Evolutionary conservation across 208 protist genomes (phyloP).

Genomic region (Leishmania turanica): DNA sequence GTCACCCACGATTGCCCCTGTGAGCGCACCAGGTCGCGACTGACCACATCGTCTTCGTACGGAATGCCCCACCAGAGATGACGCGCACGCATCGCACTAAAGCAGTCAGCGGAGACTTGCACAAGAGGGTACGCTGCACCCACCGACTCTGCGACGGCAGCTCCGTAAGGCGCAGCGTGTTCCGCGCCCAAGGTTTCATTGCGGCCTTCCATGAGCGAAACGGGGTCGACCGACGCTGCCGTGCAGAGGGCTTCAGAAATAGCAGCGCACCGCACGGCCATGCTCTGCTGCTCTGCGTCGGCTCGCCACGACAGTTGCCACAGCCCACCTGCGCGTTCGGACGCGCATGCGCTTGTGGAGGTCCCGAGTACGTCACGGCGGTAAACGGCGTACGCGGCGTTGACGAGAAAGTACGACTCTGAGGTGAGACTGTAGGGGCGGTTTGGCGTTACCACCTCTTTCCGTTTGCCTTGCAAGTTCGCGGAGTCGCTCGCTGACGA

Average conservation of each 20-base stretch:
- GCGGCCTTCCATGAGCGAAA: background rate
- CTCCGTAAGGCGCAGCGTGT: background rate
- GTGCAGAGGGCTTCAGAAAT: background rate
- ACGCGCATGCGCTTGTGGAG: background rate
- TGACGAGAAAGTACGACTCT: slow-evolving; percentile 24
- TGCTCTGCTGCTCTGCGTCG: background rate
- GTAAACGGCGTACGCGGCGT: slow-evolving; percentile 29
- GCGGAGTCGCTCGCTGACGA: background rate
- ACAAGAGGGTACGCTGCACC: slow-evolving; percentile 18
- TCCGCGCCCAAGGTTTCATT: background rate
- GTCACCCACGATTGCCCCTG: slow-evolving; percentile 44
- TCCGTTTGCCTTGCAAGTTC: background rate
- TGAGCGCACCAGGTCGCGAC: slow-evolving; percentile 25
- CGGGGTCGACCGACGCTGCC: background rate
- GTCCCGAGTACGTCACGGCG: slow-evolving; percentile 13
- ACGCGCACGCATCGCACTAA: slow-evolving; percentile 18
- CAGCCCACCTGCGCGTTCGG: slow-evolving; percentile 4
- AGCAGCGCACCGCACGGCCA: background rate
- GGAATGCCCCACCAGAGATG: slow-evolving; percentile 41
- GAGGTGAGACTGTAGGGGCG: slow-evolving; percentile 17
- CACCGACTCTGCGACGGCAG: slow-evolving; percentile 4
- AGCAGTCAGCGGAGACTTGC: slow-evolving; percentile 4
- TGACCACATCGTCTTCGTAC: slow-evolving; percentile 38
- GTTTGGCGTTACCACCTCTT: background rate
- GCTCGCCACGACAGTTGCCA: slow-evolving; percentile 29